A percentile compares a stretch with the other conserved stretches of the same genome.
phyloP scores from a whole-genome alignment of 495 filamentous ascomycete genomes.

The Penicillium goetzii region DNA sequence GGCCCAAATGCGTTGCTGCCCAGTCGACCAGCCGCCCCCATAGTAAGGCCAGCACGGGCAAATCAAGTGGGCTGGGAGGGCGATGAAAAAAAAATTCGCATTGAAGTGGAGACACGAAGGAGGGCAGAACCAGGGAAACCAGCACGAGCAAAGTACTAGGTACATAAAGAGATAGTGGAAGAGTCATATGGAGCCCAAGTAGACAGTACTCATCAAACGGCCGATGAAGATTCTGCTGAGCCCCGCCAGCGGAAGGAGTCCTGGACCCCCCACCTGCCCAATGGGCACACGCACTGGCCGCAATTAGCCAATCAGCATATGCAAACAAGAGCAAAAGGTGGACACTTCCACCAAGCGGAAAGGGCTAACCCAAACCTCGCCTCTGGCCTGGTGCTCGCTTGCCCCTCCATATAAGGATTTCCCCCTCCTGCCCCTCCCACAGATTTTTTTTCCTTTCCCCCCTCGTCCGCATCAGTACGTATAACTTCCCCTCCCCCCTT shows the following conservation, averaged over 20 bases:
- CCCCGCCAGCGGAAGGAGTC: conserved; percentile 25
- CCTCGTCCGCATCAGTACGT: conserved; percentile 56
- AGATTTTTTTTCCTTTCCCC: conserved; percentile 45
- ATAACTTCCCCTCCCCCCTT: conserved; percentile 42
- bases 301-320: conserved; percentile 14
- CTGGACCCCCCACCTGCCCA: conserved; percentile 9
- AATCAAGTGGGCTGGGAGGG: conserved; percentile 25
- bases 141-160: conserved; percentile 3
- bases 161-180: neutral
- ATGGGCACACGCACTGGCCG: conserved; percentile 4
- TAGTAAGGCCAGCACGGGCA: conserved; percentile 15
- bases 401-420: conserved; percentile 59
- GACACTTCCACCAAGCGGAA: conserved; percentile 15
- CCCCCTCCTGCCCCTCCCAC: conserved; percentile 50
- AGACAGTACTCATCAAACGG: conserved; percentile 9
- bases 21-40: conserved; percentile 36
- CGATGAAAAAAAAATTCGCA: conserved; percentile 36
- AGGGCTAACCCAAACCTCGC: conserved; percentile 52
- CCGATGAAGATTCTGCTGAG: conserved; percentile 42
- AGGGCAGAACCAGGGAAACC: conserved; percentile 37
- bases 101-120: conserved; percentile 26
- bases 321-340: neutral
- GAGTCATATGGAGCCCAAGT: neutral
- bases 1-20: conserved; percentile 51
- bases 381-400: conserved; percentile 43